These are phyloP conservation scores for Lanmaoa pseudosensibilis DNA, from an alignment of 768 basidiomycete species.

Conservation along the genomic window DNA sequence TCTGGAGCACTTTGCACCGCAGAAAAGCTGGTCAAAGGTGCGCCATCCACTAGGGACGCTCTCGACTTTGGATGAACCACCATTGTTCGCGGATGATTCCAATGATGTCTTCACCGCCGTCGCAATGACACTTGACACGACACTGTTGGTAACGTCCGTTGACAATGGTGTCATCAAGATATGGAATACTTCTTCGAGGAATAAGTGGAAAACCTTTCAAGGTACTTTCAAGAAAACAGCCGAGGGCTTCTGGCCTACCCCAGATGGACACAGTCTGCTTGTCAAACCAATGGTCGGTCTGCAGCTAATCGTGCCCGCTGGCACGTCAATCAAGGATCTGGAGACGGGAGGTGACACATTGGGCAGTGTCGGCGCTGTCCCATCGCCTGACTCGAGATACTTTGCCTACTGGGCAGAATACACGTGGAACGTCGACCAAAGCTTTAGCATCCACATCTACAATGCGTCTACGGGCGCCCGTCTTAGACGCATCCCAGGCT, in stretches of 20 bases:
- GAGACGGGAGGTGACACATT: constrained; percentile 12
- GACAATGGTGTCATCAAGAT: constrained; percentile 9
- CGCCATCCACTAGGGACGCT: not conserved
- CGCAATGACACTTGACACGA: constrained; percentile 9
- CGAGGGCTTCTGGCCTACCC: constrained; percentile 8
- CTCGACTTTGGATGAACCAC: constrained; percentile 10
- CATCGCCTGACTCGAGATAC: constrained; percentile 17
- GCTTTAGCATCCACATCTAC: constrained; percentile 21
- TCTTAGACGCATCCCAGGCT: constrained; percentile 15
- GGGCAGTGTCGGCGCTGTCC: not conserved
- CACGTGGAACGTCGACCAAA: constrained; percentile 14
- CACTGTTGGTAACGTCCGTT: constrained; percentile 10
- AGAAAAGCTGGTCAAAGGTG: constrained; percentile 6
- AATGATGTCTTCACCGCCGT: not conserved
- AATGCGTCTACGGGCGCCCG: constrained; percentile 9
- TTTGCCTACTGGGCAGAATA: constrained; percentile 23
- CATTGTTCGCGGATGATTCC: not conserved
- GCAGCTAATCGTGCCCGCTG: not conserved
- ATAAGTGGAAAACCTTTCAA: constrained; percentile 7
- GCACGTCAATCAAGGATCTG: constrained; percentile 7
- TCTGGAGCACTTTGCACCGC: not conserved
- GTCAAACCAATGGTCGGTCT: constrained; percentile 11
- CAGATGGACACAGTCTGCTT: constrained; percentile 14
- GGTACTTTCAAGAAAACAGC: not conserved
- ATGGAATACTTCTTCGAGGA: constrained; percentile 11